Base-by-base conservation (phyloP, 768 basidiomycete species). In the Basidioascus undulatus region DNA sequence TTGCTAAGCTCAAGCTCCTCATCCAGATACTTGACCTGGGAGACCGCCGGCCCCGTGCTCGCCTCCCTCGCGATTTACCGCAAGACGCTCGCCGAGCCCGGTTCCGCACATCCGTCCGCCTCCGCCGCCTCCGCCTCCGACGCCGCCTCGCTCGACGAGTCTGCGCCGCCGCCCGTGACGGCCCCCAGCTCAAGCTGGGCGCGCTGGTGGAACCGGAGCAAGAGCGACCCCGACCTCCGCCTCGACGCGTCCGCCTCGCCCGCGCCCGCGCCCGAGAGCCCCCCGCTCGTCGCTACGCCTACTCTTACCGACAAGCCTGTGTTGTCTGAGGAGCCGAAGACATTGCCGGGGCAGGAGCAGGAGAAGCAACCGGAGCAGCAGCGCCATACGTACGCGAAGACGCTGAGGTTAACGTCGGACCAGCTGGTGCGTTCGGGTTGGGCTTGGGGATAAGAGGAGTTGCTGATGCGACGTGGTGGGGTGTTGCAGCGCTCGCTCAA, bases 401-500 rank as follows among this genome's bases (percentile, higher is more conserved):
- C 89, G 0, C 59, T 98, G 44, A 69, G 92, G 6, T 59, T 98
- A 44, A 84, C 87, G 0, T 92, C 86, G 4, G 84, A 89, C 49
- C 92, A 98, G 55, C 67, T 98, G 32, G 84, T 86, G 50, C 53
- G 72, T 60, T 1, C 3, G 18, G 13, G 13, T 20, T n/a, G 2
- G 15, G n/a, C 30, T n/a, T 15, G 8, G 15, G n/a, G 7, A 16
- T 8, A 4, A 12, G n/a, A 6, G n/a, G n/a, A n/a, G n/a, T n/a
- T n/a, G n/a, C n/a, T n/a, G n/a, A n/a, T n/a, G n/a, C n/a, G n/a
- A n/a, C n/a, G n/a, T n/a, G n/a, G n/a, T n/a, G n/a, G n/a, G n/a
- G n/a, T 20, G 28, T 38, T 20, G 38, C 53, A 87, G 83, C 86
- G 83, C 79, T 64, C 68, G 9, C 65, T 96, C 20, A 66, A 79